These are phyloP conservation scores for Scenedesmus sp. DNA, from an alignment of 163 green algal genomes.

Conservation along the genomic window DNA sequence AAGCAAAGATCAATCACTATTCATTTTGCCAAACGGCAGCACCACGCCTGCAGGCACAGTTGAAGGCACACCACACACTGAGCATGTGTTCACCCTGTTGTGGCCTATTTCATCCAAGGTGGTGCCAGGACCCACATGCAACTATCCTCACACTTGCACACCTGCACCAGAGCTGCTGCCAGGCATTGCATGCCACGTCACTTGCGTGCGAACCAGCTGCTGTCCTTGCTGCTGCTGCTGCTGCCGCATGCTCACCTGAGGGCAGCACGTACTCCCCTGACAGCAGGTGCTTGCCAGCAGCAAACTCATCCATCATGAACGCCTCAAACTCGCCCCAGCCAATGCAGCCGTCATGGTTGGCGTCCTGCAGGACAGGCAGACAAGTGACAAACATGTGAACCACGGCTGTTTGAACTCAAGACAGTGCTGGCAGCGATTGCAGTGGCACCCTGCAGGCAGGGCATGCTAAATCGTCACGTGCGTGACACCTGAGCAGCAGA, in stretches of 20 bases:
- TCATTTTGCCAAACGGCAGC: too few species aligned
- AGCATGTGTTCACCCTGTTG: too few species aligned
- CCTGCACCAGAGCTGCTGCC: not conserved
- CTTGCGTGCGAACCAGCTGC: not conserved
- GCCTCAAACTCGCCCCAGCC: slow-evolving; percentile 59
- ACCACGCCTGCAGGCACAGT: too few species aligned
- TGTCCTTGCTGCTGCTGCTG: not conserved
- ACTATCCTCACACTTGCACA: not conserved
- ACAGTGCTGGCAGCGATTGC: too few species aligned
- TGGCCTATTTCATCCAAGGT: too few species aligned
- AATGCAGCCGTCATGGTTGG: slow-evolving; percentile 56
- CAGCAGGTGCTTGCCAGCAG: slow-evolving; percentile 53
- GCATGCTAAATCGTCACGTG: too few species aligned
- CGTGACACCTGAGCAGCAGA: too few species aligned
- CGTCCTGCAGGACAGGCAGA: slow-evolving; percentile 15
- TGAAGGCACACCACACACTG: too few species aligned
- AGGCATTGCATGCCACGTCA: not conserved
- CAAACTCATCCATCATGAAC: slow-evolving; percentile 62
- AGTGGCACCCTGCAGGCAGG: too few species aligned
- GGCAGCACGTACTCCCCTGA: slow-evolving; percentile 58
- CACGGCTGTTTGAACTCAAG: too few species aligned
- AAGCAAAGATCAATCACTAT: too few species aligned
- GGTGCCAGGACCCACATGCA: not conserved
- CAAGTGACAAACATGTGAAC: too few species aligned
- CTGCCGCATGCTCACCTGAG: slow-evolving; percentile 28